phyloP scores from a whole-genome alignment of 805 yeast species.

The Tetrapisispora nanseiensis region DNA sequence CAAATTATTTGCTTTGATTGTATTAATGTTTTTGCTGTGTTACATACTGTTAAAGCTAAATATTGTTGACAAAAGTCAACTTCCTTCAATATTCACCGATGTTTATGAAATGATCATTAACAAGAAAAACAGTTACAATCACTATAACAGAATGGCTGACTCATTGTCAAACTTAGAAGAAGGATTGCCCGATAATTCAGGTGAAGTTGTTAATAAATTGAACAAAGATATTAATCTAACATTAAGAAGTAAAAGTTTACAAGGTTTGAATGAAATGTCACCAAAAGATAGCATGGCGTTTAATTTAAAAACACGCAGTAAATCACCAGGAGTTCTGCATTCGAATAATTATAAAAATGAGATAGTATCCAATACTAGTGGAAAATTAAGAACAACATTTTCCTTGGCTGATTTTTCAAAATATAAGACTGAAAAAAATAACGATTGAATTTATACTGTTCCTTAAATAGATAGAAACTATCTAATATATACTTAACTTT shows the following conservation, averaged over 20 bases:
- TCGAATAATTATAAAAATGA: constrained; percentile 4
- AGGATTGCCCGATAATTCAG: neutral
- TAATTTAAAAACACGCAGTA: neutral
- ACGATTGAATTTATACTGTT: constrained; percentile 5
- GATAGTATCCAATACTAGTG: constrained; percentile 4
- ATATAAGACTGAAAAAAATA: constrained; percentile 13
- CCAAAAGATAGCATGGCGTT: neutral
- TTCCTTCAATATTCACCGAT: neutral
- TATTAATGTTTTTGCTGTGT: neutral
- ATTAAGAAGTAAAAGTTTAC: constrained; percentile 25
- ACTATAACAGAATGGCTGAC: constrained; percentile 1
- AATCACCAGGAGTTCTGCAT: neutral
- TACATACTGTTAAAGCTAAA: neutral
- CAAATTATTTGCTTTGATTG: neutral
- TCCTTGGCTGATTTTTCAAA: constrained; percentile 26
- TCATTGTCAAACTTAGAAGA: constrained; percentile 6
- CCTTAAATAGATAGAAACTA: neutral
- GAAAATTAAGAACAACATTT: constrained; percentile 14
- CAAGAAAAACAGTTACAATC: neutral
- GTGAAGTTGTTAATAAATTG: neutral
- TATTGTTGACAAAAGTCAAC: neutral
- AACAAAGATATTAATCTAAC: constrained; percentile 1
- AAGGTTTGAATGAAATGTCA: constrained; percentile 9
- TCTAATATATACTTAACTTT: too few relatives aligned
- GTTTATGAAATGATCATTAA: constrained; percentile 7